phyloP scores from a whole-genome alignment of 2,329 filamentous ascomycete species.

The Diaporthe ilicicola region DNA sequence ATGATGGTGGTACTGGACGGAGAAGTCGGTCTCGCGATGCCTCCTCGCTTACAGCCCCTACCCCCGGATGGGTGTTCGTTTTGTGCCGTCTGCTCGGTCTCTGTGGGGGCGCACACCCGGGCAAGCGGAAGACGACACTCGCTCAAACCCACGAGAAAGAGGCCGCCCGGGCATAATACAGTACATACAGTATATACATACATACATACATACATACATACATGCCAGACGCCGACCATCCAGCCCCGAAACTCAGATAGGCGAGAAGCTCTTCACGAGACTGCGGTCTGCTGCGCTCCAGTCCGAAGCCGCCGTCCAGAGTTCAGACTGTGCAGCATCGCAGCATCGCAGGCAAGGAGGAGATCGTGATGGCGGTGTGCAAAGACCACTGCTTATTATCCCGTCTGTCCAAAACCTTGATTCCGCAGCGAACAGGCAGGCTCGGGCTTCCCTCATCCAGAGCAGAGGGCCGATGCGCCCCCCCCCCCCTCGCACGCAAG shows the following conservation, averaged over 20 bases:
- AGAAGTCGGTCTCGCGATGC: slow-evolving; percentile 12
- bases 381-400: slow-evolving; percentile 24
- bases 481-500: background rate
- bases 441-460: slow-evolving; percentile 9
- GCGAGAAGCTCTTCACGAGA: background rate
- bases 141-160: background rate
- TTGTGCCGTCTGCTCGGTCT: background rate
- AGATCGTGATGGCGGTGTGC: slow-evolving; percentile 20
- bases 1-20: slow-evolving; percentile 4
- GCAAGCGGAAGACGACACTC: background rate
- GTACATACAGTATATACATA: too few species aligned
- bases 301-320: background rate
- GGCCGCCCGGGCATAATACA: too few species aligned
- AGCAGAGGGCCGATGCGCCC: background rate
- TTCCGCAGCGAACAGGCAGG: background rate
- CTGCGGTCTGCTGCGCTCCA: background rate
- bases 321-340: slow-evolving; percentile 13
- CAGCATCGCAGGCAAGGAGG: background rate
- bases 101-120: background rate
- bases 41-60: slow-evolving; percentile 1
- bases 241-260: background rate
- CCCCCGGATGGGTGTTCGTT: background rate
- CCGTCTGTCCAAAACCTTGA: slow-evolving; percentile 11
- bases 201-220: too few species aligned
- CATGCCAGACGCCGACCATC: too few species aligned